These are phyloP conservation scores for Solanum acaule DNA, from an alignment of 257 asterid genomes.

Conservation along the genomic window DNA sequence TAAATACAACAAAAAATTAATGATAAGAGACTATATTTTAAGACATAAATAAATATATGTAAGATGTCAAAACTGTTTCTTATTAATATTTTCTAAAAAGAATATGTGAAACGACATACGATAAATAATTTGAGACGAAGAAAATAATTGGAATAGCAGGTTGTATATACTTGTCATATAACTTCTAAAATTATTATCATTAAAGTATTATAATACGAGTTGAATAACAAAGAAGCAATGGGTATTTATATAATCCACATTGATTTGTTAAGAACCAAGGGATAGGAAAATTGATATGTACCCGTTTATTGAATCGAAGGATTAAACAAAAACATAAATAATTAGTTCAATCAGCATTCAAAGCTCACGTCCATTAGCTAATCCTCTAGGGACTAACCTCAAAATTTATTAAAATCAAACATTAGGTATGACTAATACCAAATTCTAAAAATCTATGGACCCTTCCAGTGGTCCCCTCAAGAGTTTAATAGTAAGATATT, in stretches of 20 bases:
- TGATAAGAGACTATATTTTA: neutral
- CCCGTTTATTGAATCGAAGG: neutral
- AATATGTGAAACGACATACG: rapidly evolving
- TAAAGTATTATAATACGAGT: neutral
- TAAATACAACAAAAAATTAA: too few relatives aligned
- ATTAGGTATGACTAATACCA: neutral
- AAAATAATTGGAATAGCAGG: neutral
- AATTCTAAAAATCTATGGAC: neutral
- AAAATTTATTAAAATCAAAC: neutral
- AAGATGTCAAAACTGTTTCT: neutral
- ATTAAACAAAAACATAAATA: neutral
- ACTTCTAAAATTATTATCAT: neutral
- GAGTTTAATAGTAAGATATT: too few relatives aligned
- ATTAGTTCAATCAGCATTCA: neutral
- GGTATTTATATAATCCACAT: neutral
- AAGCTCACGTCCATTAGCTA: neutral
- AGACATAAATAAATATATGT: neutral
- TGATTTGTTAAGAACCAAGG: neutral
- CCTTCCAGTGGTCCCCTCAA: neutral
- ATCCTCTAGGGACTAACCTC: neutral
- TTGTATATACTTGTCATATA: neutral
- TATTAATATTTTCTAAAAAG: too few relatives aligned
- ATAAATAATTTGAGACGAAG: too few relatives aligned
- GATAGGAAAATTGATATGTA: neutral
- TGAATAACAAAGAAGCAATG: neutral